Evolutionary conservation across 345 rosid species (phyloP).

Genomic region (Rhodomyrtus tomentosa): DNA sequence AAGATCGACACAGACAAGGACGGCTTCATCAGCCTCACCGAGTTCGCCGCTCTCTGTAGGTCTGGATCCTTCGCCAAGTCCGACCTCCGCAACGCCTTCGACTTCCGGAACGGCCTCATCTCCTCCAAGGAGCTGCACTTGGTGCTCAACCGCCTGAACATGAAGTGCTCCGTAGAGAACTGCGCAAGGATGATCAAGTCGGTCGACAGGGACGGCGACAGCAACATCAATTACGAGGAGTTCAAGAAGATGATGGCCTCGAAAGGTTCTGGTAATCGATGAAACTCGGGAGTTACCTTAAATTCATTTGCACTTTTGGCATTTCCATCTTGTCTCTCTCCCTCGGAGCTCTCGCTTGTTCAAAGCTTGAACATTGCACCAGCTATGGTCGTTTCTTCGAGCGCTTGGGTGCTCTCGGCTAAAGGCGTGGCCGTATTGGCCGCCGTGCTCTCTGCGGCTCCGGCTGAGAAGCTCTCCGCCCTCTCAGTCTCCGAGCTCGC

Average conservation of each 20-base stretch:
- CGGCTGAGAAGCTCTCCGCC: slow-evolving; percentile 10
- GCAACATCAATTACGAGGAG: slow-evolving; percentile 68
- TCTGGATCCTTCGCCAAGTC: slow-evolving; percentile 25
- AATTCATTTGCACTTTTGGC: not conserved
- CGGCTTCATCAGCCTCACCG: slow-evolving; percentile 51
- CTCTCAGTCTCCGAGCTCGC: slow-evolving; percentile 29
- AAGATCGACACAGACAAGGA: slow-evolving; percentile 75
- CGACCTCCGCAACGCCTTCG: slow-evolving; percentile 86
- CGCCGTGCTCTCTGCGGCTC: slow-evolving; percentile 17
- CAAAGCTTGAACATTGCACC: not conserved
- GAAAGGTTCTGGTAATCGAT: not conserved
- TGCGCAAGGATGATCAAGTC: slow-evolving; percentile 55
- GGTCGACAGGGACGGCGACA: slow-evolving; percentile 84
- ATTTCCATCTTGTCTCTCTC: not conserved
- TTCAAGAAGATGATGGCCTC: slow-evolving; percentile 67
- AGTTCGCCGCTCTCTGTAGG: slow-evolving; percentile 53
- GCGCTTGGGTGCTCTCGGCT: slow-evolving; percentile 7
- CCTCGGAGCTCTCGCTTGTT: not conserved
- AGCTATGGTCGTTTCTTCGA: not conserved
- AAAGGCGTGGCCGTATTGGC: slow-evolving; percentile 24
- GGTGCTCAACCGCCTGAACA: slow-evolving; percentile 52
- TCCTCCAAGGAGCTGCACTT: slow-evolving; percentile 58
- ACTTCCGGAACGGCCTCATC: slow-evolving; percentile 68
- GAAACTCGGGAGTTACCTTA: no score
- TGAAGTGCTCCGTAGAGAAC: slow-evolving; percentile 54